A percentile compares a stretch with the other conserved stretches of the same genome.
Evolutionary conservation across 768 basidiomycete genomes (phyloP).

Genomic region (Leccinellum luteum): DNA sequence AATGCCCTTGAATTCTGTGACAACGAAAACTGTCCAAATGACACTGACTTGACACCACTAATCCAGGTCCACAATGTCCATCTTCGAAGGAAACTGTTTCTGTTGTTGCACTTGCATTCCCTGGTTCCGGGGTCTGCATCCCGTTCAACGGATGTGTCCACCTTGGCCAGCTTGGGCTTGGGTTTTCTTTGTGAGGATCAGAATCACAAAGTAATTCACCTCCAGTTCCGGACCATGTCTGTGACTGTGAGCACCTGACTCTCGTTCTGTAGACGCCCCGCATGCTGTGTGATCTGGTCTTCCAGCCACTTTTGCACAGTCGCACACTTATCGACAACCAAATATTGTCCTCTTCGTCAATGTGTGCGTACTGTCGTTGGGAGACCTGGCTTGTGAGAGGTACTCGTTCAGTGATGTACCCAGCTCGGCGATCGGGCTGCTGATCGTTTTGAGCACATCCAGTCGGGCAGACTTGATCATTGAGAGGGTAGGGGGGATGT

Average conservation of each 20-base stretch:
- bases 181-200: constrained; percentile 87
- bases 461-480: constrained; percentile 45
- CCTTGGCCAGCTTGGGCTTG: constrained; percentile 81
- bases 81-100: background rate
- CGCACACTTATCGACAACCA: constrained; percentile 77
- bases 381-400: constrained; percentile 71
- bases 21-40: no score
- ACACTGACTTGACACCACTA: no score
- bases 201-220: constrained; percentile 74
- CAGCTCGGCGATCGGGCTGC: constrained; percentile 44
- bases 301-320: constrained; percentile 99
- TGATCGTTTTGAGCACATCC: constrained; percentile 67
- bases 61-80: no score
- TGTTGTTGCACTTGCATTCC: constrained; percentile 29
- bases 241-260: constrained; percentile 80
- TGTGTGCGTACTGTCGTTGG: constrained; percentile 81
- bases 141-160: constrained; percentile 58
- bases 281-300: constrained; percentile 64
- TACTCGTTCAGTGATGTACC: constrained; percentile 89
- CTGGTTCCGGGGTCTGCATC: constrained; percentile 52
- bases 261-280: constrained; percentile 74
- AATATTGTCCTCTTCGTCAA: no score
- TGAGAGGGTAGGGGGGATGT: no score
- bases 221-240: constrained; percentile 90
- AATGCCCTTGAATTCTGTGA: no score